Evolutionary conservation across 192 early-diverging fungal genomes (phyloP).

Genomic region (Coemansia sp.): DNA sequence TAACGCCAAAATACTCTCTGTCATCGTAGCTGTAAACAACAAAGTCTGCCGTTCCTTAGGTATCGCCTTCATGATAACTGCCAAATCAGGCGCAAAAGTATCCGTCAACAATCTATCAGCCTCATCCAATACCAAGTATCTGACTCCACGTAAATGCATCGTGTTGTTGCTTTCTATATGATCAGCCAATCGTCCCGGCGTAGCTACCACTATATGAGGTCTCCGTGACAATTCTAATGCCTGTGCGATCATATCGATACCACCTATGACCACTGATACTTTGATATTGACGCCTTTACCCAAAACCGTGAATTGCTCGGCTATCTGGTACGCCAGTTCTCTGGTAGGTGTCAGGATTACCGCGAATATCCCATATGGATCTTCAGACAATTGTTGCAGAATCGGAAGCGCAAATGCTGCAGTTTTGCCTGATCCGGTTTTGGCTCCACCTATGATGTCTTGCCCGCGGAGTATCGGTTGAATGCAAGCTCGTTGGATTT

Average conservation of each 20-base stretch:
- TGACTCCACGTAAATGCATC: constrained; percentile 68
- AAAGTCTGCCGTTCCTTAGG: constrained; percentile 89
- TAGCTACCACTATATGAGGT: constrained; percentile 93
- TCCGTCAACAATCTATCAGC: constrained; percentile 88
- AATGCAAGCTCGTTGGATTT: constrained; percentile 92
- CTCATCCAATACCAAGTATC: constrained; percentile 93
- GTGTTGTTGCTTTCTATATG: constrained; percentile 82
- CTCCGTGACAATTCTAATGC: constrained; percentile 77
- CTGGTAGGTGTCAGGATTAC: constrained; percentile 94
- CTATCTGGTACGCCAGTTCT: constrained; percentile 97
- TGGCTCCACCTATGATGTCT: constrained; percentile 92
- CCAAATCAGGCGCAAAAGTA: constrained; percentile 83
- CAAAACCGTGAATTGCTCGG: constrained; percentile 93
- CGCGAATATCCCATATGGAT: constrained; percentile 95
- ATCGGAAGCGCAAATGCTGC: constrained; percentile 98
- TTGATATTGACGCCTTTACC: constrained; percentile 84
- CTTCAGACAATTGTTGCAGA: constrained; percentile 89
- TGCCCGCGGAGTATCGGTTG: constrained; percentile 69
- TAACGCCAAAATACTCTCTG: constrained; percentile 78
- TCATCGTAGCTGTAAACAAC: constrained; percentile 97
- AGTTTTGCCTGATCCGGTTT: constrained; percentile 97
- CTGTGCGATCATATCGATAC: constrained; percentile 92
- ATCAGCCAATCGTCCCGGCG: constrained; percentile 92
- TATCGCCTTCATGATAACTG: constrained; percentile 70
- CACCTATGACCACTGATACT: constrained; percentile 89